These are phyloP conservation scores for Solanum medicagineum DNA, from an alignment of 257 asterid genomes.

Conservation along the genomic window DNA sequence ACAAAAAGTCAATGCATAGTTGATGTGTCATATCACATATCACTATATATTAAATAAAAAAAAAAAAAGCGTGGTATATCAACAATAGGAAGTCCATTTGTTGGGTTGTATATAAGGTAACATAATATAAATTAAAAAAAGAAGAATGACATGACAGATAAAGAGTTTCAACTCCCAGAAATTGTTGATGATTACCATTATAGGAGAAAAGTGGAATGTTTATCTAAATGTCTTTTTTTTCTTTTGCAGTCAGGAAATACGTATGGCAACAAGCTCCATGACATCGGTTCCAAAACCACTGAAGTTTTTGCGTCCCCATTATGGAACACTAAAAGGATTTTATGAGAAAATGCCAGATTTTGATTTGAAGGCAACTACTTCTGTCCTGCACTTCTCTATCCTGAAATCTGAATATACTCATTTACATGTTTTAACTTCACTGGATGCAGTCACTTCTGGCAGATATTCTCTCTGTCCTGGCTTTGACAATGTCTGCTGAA, in stretches of 20 bases:
- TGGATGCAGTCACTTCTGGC: slow-evolving; percentile 62
- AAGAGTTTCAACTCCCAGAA: background rate
- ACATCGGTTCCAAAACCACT: slow-evolving; percentile 93
- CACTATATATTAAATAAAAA: background rate
- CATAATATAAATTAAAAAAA: background rate
- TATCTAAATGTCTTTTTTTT: background rate
- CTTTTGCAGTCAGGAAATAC: slow-evolving; percentile 69
- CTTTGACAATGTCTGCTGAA: slow-evolving; percentile 95
- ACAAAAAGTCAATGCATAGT: background rate
- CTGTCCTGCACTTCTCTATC: background rate
- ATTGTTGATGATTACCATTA: background rate
- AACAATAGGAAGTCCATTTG: background rate
- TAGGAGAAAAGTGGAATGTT: background rate
- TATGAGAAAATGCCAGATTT: slow-evolving; percentile 62
- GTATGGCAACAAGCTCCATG: slow-evolving; percentile 94
- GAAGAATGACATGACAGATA: background rate
- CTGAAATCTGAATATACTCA: background rate
- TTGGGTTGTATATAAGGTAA: background rate
- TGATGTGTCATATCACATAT: background rate
- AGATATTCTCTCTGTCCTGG: slow-evolving; percentile 92
- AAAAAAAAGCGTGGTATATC: background rate
- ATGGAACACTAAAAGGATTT: slow-evolving; percentile 64
- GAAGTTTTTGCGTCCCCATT: slow-evolving; percentile 92
- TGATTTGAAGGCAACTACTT: slow-evolving; percentile 48
- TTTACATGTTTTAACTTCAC: background rate